phyloP scores from a whole-genome alignment of 208 protist genomes.

The Spongospora subterranea region DNA sequence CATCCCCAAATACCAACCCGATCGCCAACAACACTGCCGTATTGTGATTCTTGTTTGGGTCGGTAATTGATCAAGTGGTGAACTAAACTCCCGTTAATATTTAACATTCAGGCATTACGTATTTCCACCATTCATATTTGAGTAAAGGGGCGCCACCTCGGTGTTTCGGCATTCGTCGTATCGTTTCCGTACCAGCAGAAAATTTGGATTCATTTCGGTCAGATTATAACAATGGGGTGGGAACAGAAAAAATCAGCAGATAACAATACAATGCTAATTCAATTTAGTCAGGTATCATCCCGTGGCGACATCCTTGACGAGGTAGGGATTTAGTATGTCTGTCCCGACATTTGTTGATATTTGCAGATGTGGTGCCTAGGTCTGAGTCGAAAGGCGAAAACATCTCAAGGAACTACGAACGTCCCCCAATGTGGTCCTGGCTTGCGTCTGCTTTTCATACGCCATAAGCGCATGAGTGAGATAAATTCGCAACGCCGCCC shows the following conservation, averaged over 20 bases:
- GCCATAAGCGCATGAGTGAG: too few relatives aligned
- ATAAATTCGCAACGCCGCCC: too few relatives aligned
- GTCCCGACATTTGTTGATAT: too few relatives aligned
- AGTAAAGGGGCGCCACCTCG: neutral
- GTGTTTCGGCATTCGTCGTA: neutral
- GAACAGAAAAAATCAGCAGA: too few relatives aligned
- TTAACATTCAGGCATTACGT: neutral
- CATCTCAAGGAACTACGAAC: neutral
- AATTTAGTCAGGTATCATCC: too few relatives aligned
- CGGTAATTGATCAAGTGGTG: too few relatives aligned
- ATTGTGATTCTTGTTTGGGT: too few relatives aligned
- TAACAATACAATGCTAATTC: too few relatives aligned
- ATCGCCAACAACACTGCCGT: too few relatives aligned
- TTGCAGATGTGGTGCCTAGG: slow-evolving; percentile 14
- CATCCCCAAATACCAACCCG: too few relatives aligned
- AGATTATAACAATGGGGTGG: neutral
- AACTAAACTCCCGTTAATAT: too few relatives aligned
- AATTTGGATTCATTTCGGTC: neutral
- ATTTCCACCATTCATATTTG: slow-evolving; percentile 17
- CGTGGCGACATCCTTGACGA: neutral
- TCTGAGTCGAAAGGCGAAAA: neutral
- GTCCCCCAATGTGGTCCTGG: neutral
- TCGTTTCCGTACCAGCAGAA: neutral
- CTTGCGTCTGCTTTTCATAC: neutral
- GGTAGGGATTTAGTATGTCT: too few relatives aligned